A percentile compares a stretch with the other conserved stretches of the same genome.
phyloP scores from a whole-genome alignment of 2,329 filamentous ascomycete genomes.

The Hypoxylon sp. region DNA sequence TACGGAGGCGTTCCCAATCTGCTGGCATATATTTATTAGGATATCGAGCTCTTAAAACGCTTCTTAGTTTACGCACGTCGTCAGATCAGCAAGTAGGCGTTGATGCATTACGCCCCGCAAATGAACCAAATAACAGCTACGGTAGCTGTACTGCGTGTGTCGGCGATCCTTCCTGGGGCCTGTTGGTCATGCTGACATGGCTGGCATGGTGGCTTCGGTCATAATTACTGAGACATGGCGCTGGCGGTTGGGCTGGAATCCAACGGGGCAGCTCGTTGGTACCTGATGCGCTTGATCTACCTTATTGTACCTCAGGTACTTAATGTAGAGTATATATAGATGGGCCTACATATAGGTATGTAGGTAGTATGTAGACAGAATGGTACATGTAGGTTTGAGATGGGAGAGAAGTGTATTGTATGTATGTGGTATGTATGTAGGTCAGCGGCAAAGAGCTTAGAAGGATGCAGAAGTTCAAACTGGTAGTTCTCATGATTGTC shows the following conservation, averaged over 20 bases:
- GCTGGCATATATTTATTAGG: constrained; percentile 20
- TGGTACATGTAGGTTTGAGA: constrained; percentile 23
- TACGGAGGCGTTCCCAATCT: constrained; percentile 20
- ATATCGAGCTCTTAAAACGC: constrained; percentile 9
- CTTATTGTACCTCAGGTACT: constrained; percentile 35
- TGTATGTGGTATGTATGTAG: constrained; percentile 28
- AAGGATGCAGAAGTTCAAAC: constrained; percentile 33
- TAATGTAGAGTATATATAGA: constrained; percentile 23
- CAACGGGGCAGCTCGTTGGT: constrained; percentile 49
- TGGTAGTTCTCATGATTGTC: constrained; percentile 2
- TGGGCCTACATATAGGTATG: constrained; percentile 16
- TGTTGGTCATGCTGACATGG: constrained; percentile 52
- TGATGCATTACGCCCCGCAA: constrained; percentile 44
- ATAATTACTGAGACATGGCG: constrained; percentile 49
- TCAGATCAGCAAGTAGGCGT: constrained; percentile 39
- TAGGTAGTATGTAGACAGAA: constrained; percentile 8
- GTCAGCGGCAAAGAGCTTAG: constrained; percentile 38
- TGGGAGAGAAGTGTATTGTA: constrained; percentile 9
- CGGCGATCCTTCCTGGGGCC: constrained; percentile 52
- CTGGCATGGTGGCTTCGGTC: constrained; percentile 45
- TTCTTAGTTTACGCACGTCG: constrained; percentile 16
- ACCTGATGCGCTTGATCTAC: constrained; percentile 51
- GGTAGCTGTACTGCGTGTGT: constrained; percentile 47
- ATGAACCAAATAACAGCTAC: constrained; percentile 37
- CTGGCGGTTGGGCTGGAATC: constrained; percentile 53